Evolutionary conservation across 805 yeast genomes (phyloP), one percentile per base, ranked within the genome.

Genomic region (Metschnikowia vanudenii): DNA sequence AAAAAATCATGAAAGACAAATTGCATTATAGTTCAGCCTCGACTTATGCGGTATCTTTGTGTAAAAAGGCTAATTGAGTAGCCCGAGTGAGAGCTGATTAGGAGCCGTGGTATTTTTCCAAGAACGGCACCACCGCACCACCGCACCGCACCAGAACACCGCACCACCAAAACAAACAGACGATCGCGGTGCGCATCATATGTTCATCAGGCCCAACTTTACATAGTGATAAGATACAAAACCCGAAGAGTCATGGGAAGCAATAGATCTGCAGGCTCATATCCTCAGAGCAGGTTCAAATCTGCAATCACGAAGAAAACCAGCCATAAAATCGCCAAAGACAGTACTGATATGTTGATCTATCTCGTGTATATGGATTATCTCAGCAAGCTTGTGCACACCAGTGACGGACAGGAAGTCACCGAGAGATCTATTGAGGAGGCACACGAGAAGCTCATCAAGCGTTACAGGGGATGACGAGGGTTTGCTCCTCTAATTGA

Each of bases 331-430:
- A 39, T 52, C 14, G 56, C 56, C 10, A 67, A 66, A 18, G 79
- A 74, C 49, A 65, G 68, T 39, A 58, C 72, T 17, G 79, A 73
- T 53, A 47, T 73, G 39, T 55, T 80, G 43, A 53, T 79, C 17
- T 72, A 78, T 43, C 55, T 80, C 41, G 68, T 79, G 37, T 78
- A 78, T 46, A 58, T 76, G 30, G 66, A 76, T 32, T 80, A 78
- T 54, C 48, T 79, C 43, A 63, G 65, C 52, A 69, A 60, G 31
- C 63, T 79, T 54, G 59, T 18, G 58, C 60, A 14, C 75, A 73
- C 47, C 75, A 54, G 46, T 16, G 54, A 46, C 14, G 78, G 3
- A 62, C 77, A 45, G 57, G 69, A 59, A 19, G 46, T 64, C 16
- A 59, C 74, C 10, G 74, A 69, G 41, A 64, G 76, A 1, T 60